A percentile compares a stretch with the other conserved stretches of the same genome.
Conservation (phyloP, 2,329 filamentous ascomycete species). For the Stagonosporopsis cucurbitacearum region DNA sequence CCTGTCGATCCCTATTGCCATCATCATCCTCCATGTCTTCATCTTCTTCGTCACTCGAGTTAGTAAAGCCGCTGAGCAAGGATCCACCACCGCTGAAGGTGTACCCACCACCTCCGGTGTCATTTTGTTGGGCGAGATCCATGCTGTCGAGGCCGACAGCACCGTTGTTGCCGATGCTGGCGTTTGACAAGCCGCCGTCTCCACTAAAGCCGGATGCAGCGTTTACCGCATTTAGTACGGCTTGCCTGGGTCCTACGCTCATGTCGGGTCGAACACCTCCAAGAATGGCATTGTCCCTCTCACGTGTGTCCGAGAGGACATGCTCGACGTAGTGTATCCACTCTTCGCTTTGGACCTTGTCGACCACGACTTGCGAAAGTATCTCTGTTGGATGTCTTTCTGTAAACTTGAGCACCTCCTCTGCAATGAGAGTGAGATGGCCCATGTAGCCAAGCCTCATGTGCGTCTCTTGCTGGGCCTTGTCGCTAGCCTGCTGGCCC, state of each 20-base stretch:
- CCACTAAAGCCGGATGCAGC: slow-evolving; percentile 63
- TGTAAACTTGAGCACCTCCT: slow-evolving; percentile 98
- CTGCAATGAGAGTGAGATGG: slow-evolving; percentile 93
- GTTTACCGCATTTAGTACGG: slow-evolving; percentile 67
- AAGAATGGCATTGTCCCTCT: slow-evolving; percentile 97
- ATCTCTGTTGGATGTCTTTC: slow-evolving; percentile 90
- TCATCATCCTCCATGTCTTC: slow-evolving; percentile 90
- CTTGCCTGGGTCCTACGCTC: slow-evolving; percentile 77
- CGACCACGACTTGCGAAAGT: slow-evolving; percentile 81
- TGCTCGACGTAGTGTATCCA: slow-evolving; percentile 97
- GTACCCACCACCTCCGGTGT: slow-evolving; percentile 75
- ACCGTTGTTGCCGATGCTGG: slow-evolving; percentile 74
- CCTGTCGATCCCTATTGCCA: slow-evolving; percentile 64
- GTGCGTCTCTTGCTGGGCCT: slow-evolving; percentile 80
- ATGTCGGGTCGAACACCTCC: slow-evolving; percentile 93
- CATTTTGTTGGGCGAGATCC: slow-evolving; percentile 68
- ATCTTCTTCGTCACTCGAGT: slow-evolving; percentile 94
- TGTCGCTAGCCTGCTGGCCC: slow-evolving; percentile 85
- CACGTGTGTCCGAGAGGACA: slow-evolving; percentile 87
- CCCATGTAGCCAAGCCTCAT: slow-evolving; percentile 99
- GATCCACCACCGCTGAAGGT: slow-evolving; percentile 75
- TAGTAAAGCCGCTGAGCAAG: slow-evolving; percentile 88
- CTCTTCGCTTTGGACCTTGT: slow-evolving; percentile 84
- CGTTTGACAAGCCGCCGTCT: slow-evolving; percentile 68
- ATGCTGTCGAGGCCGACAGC: slow-evolving; percentile 64